Evolutionary conservation across 1,139 yeast genomes (phyloP).

Genomic region (Blastobotrys arbuscula): DNA sequence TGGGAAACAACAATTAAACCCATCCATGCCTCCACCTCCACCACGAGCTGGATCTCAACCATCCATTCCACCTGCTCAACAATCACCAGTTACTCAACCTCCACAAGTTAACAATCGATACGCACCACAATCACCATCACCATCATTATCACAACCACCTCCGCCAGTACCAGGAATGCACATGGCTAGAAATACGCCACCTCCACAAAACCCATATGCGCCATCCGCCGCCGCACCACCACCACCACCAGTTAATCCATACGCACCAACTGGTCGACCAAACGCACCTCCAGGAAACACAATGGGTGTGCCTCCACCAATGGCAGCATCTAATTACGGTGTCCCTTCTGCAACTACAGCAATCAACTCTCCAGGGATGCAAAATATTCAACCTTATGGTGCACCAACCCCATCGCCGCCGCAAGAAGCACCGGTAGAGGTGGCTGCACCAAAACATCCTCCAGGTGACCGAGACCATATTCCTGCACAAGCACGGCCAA

Average conservation of each 20-base stretch:
- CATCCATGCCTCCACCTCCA: slow-evolving; percentile 21
- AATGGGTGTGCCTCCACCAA: slow-evolving; percentile 18
- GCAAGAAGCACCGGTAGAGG: slow-evolving; percentile 22
- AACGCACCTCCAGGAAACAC: slow-evolving; percentile 10
- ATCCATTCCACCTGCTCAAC: slow-evolving; percentile 22
- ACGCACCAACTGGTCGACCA: slow-evolving; percentile 25
- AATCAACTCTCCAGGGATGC: too few relatives aligned
- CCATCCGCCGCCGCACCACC: slow-evolving; percentile 12
- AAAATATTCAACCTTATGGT: too few relatives aligned
- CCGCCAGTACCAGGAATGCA: slow-evolving; percentile 12
- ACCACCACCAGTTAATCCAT: slow-evolving; percentile 25
- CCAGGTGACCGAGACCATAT: slow-evolving; percentile 70
- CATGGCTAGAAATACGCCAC: slow-evolving; percentile 19
- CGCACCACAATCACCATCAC: slow-evolving; percentile 30
- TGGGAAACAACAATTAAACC: background rate
- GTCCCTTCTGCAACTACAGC: too few relatives aligned
- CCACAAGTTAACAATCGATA: slow-evolving; percentile 35
- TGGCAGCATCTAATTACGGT: too few relatives aligned
- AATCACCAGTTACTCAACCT: slow-evolving; percentile 15
- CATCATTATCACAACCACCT: slow-evolving; percentile 14
- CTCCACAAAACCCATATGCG: slow-evolving; percentile 21
- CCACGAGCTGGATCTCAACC: slow-evolving; percentile 23
- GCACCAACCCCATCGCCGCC: slow-evolving; percentile 17
- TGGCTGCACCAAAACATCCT: slow-evolving; percentile 46
- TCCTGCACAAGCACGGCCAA: slow-evolving; percentile 51